phyloP scores from a whole-genome alignment of 139 green algal species.

The Chlamydomonas sp. region DNA sequence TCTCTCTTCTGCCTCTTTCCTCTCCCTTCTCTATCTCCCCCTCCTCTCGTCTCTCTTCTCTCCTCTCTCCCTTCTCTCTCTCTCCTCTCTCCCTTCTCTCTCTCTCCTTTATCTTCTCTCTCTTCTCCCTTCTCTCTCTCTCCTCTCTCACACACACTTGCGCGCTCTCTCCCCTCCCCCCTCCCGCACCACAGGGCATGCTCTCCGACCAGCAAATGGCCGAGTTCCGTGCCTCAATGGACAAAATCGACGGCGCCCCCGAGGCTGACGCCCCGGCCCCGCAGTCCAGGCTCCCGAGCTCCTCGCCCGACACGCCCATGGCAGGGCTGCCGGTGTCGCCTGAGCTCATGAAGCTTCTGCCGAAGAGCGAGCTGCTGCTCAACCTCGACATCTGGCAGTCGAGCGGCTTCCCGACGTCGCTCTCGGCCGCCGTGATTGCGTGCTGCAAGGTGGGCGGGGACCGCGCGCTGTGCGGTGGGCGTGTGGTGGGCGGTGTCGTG shows the following conservation, averaged over 20 bases:
- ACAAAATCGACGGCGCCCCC: neutral
- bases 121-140: too few species aligned
- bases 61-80: too few species aligned
- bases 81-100: too few species aligned
- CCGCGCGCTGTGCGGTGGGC: too few species aligned
- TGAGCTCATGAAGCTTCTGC: neutral
- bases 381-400: constrained; percentile 49
- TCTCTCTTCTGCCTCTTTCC: too few species aligned
- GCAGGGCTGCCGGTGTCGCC: neutral
- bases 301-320: constrained; percentile 1
- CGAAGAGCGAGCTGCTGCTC: constrained; percentile 23
- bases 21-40: too few species aligned
- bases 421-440: constrained; percentile 38
- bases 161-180: too few species aligned
- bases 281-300: neutral
- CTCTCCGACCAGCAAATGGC: constrained; percentile 1
- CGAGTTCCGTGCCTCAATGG: neutral
- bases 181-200: neutral
- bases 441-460: constrained; percentile 52
- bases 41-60: too few species aligned
- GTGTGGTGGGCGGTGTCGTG: too few species aligned
- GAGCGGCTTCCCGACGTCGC: constrained; percentile 38
- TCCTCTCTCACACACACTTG: too few species aligned
- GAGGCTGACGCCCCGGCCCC: neutral
- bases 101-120: too few species aligned